Base-by-base conservation (phyloP, 2,329 filamentous ascomycete genomes). In the Colletotrichum sp. region DNA sequence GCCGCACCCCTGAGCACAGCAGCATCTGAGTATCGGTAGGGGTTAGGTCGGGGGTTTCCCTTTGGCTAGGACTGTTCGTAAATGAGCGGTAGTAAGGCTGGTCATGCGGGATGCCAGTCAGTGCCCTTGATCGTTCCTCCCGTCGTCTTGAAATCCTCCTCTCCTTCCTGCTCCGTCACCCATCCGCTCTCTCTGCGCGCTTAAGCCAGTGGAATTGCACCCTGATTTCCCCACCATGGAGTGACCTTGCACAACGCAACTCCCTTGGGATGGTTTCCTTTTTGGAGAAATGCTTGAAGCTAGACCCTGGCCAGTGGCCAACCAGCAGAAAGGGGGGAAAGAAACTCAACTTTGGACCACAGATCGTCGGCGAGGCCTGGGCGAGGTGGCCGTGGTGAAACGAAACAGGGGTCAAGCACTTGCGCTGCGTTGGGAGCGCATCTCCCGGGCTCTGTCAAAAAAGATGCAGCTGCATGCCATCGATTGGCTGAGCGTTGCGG, bases 351-450 rank as follows among this genome's bases (percentile, higher is more conserved):
- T 30, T 18, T 65, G 15, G 63, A 65, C 74, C 70, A 75, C 38
- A 65, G 74, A 75, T 65, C 70, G 52, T 75, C 70, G 10, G 43
- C 64, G 70, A 73, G 70, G 70, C 70, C 73, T 73, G 61, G 58
- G 73, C 69, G 38, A 72, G 63, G 34, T 72, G 69, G 57, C 43
- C 64, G 74, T 75, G 71, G 71, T 76, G 74, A 76, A 76, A 76
- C 74, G 74, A 76, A 76, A 76, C 74, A 76, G 72, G 74, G 74
- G 74, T 60, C 48, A 73, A 75, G 70, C 70, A 34, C 67, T 63
- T 52, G 67, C 38, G 61, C 70, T 36, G 58, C 43, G 43, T 24
- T 52, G 43, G 43, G 43, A 52, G 43, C 12, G 43, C 43, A 21
- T 52, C 43, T 52, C n/a, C 43, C 43, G n/a, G 43, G n/a, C 30